These are phyloP conservation scores for Artemisia argyi DNA, from an alignment of 129 eudicot genomes.

Conservation along the genomic window DNA sequence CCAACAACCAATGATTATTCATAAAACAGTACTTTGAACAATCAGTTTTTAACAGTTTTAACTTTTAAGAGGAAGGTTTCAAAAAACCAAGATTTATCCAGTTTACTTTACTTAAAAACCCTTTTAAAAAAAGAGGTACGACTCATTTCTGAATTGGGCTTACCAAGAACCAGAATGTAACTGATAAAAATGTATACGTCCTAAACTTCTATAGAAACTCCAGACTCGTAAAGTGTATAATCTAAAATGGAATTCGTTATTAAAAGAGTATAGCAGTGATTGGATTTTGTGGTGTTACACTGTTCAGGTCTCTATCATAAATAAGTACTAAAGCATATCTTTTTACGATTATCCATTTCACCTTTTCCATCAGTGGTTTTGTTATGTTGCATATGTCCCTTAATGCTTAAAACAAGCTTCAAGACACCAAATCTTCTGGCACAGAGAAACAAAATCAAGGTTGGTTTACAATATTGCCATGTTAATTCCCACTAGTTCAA, in stretches of 20 bases:
- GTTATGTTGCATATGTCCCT: background rate
- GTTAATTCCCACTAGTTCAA: slow-evolving; percentile 5
- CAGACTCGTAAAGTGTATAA: background rate
- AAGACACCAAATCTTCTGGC: background rate
- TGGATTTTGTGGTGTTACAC: background rate
- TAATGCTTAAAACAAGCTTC: slow-evolving; percentile 5
- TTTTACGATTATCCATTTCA: background rate
- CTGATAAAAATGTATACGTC: background rate
- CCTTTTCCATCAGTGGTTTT: background rate
- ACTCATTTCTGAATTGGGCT: background rate
- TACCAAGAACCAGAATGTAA: background rate
- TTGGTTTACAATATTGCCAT: background rate
- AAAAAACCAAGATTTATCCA: background rate
- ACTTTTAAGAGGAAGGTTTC: background rate
- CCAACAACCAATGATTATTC: background rate
- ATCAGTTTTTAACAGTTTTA: background rate
- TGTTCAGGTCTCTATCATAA: background rate
- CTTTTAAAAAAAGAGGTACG: background rate
- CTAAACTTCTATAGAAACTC: background rate
- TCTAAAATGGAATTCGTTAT: background rate
- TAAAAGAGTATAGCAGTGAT: background rate
- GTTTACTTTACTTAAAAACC: background rate
- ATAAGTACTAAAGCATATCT: slow-evolving; percentile 4
- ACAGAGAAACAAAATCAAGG: slow-evolving; percentile 1
- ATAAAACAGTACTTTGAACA: background rate